A percentile compares a stretch with the other conserved stretches of the same genome.
Conservation (phyloP, 257 asterid species). For the Solanum sitiens region DNA sequence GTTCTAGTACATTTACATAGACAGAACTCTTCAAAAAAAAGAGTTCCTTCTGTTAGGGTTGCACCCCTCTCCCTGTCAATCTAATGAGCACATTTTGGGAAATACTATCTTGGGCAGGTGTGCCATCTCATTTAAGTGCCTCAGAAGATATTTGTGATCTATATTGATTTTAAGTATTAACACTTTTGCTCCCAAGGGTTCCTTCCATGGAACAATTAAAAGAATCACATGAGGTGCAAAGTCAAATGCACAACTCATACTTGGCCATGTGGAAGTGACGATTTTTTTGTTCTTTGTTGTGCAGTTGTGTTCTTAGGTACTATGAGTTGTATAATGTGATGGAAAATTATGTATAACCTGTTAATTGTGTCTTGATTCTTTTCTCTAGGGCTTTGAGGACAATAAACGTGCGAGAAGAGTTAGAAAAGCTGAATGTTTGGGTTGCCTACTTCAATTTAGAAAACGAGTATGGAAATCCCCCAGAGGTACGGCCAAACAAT, state of each 20-base stretch:
- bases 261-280: background rate
- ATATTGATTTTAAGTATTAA: background rate
- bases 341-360: background rate
- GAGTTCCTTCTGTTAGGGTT: background rate
- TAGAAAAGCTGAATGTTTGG: conserved; percentile 91
- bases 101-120: background rate
- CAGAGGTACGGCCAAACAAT: conserved; percentile 47
- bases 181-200: background rate
- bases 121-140: background rate
- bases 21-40: background rate
- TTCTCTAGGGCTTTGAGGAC: conserved; percentile 77
- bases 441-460: conserved; percentile 91
- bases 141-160: background rate
- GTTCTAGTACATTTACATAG: background rate
- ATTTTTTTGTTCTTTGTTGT: background rate
- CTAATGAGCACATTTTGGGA: background rate
- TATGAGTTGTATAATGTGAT: background rate
- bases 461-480: conserved; percentile 80
- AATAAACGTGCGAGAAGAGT: conserved; percentile 75
- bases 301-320: background rate
- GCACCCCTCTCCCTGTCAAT: background rate
- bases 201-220: background rate
- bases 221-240: background rate
- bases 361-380: background rate
- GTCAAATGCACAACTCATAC: background rate